A percentile compares a stretch with the other conserved stretches of the same genome.
Evolutionary conservation across 352 stramenopile species (phyloP).

Genomic region (Phytophthora pinifolia): DNA sequence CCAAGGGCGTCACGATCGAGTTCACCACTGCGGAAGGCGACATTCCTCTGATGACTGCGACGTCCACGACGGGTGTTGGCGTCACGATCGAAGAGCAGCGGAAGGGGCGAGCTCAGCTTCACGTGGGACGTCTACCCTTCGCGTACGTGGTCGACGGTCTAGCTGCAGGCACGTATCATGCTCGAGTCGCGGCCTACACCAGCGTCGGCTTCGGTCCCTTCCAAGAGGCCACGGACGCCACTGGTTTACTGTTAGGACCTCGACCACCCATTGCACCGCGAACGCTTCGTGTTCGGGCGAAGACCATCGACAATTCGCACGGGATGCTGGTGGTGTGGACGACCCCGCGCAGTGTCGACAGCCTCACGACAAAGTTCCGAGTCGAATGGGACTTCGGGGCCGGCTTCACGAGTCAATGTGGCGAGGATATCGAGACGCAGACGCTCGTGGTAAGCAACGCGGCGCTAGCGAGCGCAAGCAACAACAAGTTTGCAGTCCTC

Average conservation of each 20-base stretch:
- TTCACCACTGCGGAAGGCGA: constrained; percentile 62
- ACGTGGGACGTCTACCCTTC: constrained; percentile 77
- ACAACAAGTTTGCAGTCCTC: constrained; percentile 16
- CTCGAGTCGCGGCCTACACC: constrained; percentile 94
- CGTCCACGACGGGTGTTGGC: constrained; percentile 1
- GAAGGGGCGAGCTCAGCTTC: constrained; percentile 57
- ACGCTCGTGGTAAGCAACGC: constrained; percentile 38
- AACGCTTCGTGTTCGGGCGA: constrained; percentile 79
- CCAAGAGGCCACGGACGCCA: constrained; percentile 35
- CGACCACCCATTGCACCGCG: constrained; percentile 41
- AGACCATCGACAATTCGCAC: constrained; percentile 34
- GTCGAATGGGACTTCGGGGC: constrained; percentile 94
- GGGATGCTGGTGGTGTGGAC: constrained; percentile 71
- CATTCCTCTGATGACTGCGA: constrained; percentile 31
- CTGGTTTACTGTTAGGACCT: constrained; percentile 35
- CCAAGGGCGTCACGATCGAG: constrained; percentile 46
- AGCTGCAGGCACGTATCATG: constrained; percentile 79
- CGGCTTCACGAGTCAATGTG: constrained; percentile 84
- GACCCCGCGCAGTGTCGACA: constrained; percentile 80
- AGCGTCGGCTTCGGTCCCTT: constrained; percentile 90
- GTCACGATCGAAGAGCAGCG: constrained; percentile 40
- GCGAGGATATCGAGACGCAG: constrained; percentile 72
- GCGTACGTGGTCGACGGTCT: constrained; percentile 86
- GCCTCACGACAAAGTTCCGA: constrained; percentile 76
- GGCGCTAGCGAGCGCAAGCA: background rate